A percentile compares a stretch with the other conserved stretches of the same genome.
These are phyloP conservation scores for Yamadazyma laniorum DNA, from an alignment of 805 yeast species.

Conservation along the genomic window DNA sequence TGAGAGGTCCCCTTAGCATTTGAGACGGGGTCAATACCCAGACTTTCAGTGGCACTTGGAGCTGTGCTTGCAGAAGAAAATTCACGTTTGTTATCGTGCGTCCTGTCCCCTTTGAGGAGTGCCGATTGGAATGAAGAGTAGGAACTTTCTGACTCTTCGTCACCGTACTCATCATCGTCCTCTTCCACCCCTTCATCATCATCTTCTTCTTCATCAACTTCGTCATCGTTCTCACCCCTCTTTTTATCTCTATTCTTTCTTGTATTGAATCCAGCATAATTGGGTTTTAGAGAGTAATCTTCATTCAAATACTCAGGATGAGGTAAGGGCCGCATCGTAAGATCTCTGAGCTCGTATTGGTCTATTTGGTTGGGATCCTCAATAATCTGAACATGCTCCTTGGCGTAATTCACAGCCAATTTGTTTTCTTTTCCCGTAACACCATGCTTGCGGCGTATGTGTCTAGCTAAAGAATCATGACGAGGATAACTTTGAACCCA, in stretches of 20 bases:
- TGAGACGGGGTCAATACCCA: no score
- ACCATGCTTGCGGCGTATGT: conserved; percentile 43
- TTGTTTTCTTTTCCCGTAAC: conserved; percentile 45
- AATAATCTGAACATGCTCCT: conserved; percentile 39
- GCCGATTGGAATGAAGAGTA: no score
- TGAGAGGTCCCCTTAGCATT: no score
- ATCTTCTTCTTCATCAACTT: conserved; percentile 5
- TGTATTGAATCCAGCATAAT: conserved; percentile 31
- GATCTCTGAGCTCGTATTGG: conserved; percentile 11
- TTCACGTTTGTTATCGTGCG: no score
- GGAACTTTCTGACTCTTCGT: no score
- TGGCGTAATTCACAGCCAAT: conserved; percentile 43
- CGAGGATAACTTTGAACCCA: conserved; percentile 43
- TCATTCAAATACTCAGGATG: conserved; percentile 30
- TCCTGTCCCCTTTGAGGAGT: no score
- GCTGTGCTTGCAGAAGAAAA: no score
- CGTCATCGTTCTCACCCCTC: neutral
- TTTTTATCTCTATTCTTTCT: conserved; percentile 1
- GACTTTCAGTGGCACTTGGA: no score
- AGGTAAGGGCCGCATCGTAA: conserved; percentile 24
- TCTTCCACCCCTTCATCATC: no score
- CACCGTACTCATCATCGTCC: no score
- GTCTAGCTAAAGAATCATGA: conserved; percentile 45
- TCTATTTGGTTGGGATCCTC: conserved; percentile 24
- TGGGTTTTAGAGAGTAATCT: conserved; percentile 28